Evolutionary conservation across 805 yeast genomes (phyloP).

Genomic region (Aciculoconidium aculeatum): DNA sequence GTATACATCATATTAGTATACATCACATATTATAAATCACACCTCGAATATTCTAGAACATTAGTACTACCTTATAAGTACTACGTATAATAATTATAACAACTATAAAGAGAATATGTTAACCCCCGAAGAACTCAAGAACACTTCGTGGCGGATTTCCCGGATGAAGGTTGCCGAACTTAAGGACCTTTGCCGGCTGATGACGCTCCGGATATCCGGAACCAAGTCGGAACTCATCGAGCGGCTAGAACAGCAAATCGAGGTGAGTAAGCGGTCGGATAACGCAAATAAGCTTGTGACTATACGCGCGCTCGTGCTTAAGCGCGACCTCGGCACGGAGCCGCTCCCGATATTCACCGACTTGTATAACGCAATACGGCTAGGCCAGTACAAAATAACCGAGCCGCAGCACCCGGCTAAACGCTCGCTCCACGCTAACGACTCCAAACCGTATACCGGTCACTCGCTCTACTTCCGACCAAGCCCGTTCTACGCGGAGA

Average conservation of each 20-base stretch:
- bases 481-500: slow-evolving; percentile 51
- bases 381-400: slow-evolving; percentile 23
- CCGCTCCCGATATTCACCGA: slow-evolving; percentile 32
- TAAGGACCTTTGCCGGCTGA: slow-evolving; percentile 45
- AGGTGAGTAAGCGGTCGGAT: slow-evolving; percentile 30
- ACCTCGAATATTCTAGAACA: no score
- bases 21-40: no score
- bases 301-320: slow-evolving; percentile 37
- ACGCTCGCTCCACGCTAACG: slow-evolving; percentile 1
- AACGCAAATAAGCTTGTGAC: slow-evolving; percentile 37
- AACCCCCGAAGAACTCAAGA: slow-evolving; percentile 12
- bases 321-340: slow-evolving; percentile 27
- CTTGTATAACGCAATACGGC: slow-evolving; percentile 21
- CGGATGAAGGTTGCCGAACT: slow-evolving; percentile 46
- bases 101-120: not conserved
- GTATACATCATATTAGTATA: no score
- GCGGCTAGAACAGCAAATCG: slow-evolving; percentile 43
- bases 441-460: slow-evolving; percentile 15
- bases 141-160: slow-evolving; percentile 24
- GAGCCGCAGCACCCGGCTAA: no score
- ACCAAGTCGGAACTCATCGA: slow-evolving; percentile 56
- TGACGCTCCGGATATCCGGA: slow-evolving; percentile 49
- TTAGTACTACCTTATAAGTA: no score
- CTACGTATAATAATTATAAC: no score
- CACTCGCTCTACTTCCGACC: slow-evolving; percentile 46